phyloP scores from a whole-genome alignment of 2,329 filamentous ascomycete genomes.

The Xylariaceae sp. region DNA sequence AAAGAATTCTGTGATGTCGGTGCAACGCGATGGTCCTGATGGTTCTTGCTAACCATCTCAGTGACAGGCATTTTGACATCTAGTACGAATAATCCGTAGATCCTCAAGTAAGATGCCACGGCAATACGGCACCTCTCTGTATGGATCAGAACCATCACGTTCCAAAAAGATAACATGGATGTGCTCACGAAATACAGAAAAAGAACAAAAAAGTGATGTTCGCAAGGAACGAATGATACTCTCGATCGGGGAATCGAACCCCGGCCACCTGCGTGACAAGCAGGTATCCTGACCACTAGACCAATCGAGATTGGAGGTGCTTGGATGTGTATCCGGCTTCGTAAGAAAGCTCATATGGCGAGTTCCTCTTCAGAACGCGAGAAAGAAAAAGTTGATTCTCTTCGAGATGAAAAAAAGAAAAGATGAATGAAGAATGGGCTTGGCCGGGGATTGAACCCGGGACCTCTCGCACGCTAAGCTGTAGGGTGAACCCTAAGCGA shows the following conservation, averaged over 20 bases:
- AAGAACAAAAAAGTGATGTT: not conserved
- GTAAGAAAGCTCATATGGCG: not conserved
- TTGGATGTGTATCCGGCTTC: not conserved
- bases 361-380: not conserved
- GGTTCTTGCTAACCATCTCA: too few species aligned
- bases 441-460: slow-evolving; percentile 6
- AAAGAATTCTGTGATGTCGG: too few species aligned
- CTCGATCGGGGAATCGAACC: slow-evolving; percentile 28
- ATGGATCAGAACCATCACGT: too few species aligned
- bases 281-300: slow-evolving; percentile 22
- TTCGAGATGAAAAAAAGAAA: not conserved
- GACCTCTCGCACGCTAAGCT: slow-evolving; percentile 12
- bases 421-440: not conserved
- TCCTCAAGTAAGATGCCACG: too few species aligned
- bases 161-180: not conserved
- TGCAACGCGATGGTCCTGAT: too few species aligned
- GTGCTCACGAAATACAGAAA: too few species aligned
- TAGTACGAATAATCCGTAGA: too few species aligned
- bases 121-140: too few species aligned
- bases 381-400: not conserved
- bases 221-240: not conserved
- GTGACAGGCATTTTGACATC: too few species aligned
- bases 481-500: slow-evolving; percentile 53
- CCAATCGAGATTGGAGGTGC: not conserved
- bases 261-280: slow-evolving; percentile 30